Base-by-base conservation (phyloP, 441 rosid species). In the Corymbia calophylla region DNA sequence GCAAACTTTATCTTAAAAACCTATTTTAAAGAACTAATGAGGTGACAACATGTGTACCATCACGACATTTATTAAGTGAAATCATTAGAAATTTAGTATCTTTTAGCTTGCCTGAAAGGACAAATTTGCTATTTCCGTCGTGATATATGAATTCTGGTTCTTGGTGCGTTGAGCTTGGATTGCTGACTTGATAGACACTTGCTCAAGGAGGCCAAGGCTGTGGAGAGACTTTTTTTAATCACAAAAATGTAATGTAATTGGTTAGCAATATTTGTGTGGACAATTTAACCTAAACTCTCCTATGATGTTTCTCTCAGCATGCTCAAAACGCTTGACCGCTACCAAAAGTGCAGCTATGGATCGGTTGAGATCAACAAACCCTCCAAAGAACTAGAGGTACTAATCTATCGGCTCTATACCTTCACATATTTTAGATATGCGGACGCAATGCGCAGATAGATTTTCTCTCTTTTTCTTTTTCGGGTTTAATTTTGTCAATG, bases 271-370 rank as follows among this genome's bases (percentile, higher is more conserved):
- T 23, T 73, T 73, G 29, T 21, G 27, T 39, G 21, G 49, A 73
- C 82, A 73, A 55, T 32, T 60, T 29, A 27, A 44, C 70, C 66
- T 47, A 60, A 13, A 13, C 88, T 39, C 60, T 47, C 70, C 15
- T 23, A 17, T 21, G 16, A 39, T 58, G n/a, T 13, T 85, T 31
- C 29, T 39, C 66, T 66, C 88, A 98, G 99, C 95, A 97, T 98
- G 99, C 97, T 94, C 91, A 96, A 94, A 93, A 95, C 98, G 55
- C 95, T 98, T 51, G 99, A 98, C 21, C 95, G 98, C 95, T 97
- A 98, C 91, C 98, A 97, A 93, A 98, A 98, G 92, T 96, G 99
- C 92, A 98, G 99, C 93, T 97, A 97, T 93, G 97, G 98, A 49
- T 92, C 97, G 48, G 95, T 96, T 88, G 99, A 97, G 94, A 96